phyloP scores from a whole-genome alignment of 2,329 filamentous ascomycete genomes.

The Torrubiella hemipterigena region DNA sequence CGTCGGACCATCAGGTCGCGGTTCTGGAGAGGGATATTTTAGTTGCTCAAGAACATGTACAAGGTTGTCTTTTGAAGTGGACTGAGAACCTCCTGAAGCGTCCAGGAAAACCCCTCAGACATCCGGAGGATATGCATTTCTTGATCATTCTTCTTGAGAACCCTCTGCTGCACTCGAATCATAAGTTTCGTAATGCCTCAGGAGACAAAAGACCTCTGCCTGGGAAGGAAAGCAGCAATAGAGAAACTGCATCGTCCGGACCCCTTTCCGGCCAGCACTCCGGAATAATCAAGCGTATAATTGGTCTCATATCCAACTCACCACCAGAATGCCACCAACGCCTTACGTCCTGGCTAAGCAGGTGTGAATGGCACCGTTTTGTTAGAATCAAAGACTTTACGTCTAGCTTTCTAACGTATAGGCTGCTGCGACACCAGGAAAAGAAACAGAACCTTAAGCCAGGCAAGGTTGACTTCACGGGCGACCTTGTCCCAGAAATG shows the following conservation, averaged over 20 bases:
- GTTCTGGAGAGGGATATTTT: constrained; percentile 34
- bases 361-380: constrained; percentile 56
- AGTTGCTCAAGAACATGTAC: constrained; percentile 54
- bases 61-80: constrained; percentile 61
- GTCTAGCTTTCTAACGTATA: constrained; percentile 68
- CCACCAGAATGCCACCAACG: constrained; percentile 65
- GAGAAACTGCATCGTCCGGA: constrained; percentile 23
- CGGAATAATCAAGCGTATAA: constrained; percentile 71
- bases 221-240: constrained; percentile 6
- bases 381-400: constrained; percentile 64
- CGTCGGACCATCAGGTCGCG: constrained; percentile 23
- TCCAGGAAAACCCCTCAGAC: constrained; percentile 56
- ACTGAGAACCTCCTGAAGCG: constrained; percentile 71
- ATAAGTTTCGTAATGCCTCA: constrained; percentile 12
- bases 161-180: constrained; percentile 51
- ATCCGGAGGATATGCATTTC: constrained; percentile 62
- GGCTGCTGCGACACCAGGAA: constrained; percentile 59
- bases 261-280: constrained; percentile 57
- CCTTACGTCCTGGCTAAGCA: constrained; percentile 67
- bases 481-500: constrained; percentile 62
- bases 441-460: constrained; percentile 47
- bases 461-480: constrained; percentile 49
- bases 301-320: constrained; percentile 69
- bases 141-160: constrained; percentile 69
- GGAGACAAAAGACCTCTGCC: constrained; percentile 9